Evolutionary conservation across 768 basidiomycete genomes (phyloP).

Genomic region (Amanita rubescens): DNA sequence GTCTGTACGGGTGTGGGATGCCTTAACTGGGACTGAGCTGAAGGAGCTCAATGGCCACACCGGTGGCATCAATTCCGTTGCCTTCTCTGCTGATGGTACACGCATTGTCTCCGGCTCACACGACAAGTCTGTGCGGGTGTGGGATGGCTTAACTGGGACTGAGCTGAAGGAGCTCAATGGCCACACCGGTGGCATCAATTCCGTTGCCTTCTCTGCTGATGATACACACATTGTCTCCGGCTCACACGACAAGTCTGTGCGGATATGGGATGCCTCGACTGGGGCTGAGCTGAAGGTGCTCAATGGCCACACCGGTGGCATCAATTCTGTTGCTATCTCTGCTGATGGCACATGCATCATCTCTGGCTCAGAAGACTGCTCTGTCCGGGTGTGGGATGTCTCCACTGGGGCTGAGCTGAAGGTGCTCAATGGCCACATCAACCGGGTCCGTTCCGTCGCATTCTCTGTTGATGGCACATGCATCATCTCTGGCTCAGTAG

Average conservation of each 20-base stretch:
- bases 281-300: conserved; percentile 2
- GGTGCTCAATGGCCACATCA: conserved; percentile 1
- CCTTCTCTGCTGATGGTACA: no score
- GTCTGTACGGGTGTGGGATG: conserved; percentile 9
- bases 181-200: no score
- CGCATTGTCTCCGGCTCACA: no score
- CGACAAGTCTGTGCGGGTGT: no score
- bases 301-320: neutral
- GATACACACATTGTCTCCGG: conserved; percentile 1
- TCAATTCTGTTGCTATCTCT: conserved; percentile 7
- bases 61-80: no score
- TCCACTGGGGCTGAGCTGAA: conserved; percentile 2
- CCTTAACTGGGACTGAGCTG: neutral
- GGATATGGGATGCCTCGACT: conserved; percentile 7
- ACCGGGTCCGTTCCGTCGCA: conserved; percentile 1
- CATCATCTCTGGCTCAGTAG: conserved; percentile 5
- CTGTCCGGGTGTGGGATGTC: conserved; percentile 7
- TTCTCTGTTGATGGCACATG: conserved; percentile 4
- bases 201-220: conserved; percentile 7
- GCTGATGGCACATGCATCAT: neutral
- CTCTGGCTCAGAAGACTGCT: conserved; percentile 7
- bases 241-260: conserved; percentile 8
- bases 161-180: no score
- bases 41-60: conserved; percentile 2
- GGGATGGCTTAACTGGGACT: no score